Evolutionary conservation across 2,329 filamentous ascomycete genomes (phyloP), one percentile per base, ranked within the genome.

Genomic region (Pseudogymnoascus sp.): DNA sequence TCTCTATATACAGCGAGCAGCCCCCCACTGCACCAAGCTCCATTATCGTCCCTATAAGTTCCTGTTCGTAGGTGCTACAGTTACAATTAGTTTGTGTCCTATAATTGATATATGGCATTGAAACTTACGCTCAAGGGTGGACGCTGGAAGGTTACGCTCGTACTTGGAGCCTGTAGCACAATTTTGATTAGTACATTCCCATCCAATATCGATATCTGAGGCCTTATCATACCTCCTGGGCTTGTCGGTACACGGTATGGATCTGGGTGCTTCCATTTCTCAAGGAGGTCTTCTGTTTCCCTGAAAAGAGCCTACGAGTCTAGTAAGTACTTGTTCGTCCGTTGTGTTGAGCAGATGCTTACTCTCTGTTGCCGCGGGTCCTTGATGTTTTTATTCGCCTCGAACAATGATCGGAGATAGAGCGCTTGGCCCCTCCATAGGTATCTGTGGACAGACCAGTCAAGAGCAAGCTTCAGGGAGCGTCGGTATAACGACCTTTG

Each of bases 251-350:
- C 84, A 68, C 84, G 81, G 74, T 96, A 97, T 33, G 94, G 92
- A 74, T 99, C 94, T 3, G 94, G 94, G 72, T 99, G 94, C 78
- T 97, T 97, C 93, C 93, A 99, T 75, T 87, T 89, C 71, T 94
- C 85, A 65, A 99, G 79, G 63, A 97, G 74, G 68, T 88, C 88
- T 75, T 97, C 92, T 4, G 94, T 93, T 77, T 97, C 92, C 64
- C 86, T 84, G 67, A 97, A 82, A 63, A 99, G 76, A 58, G 85
- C 85, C 94, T 99, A 67, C 39, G 47, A 35, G 47, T 17, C 15
- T 21, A 10, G 47, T 54, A 54, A 54, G 47, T 54, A 33, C 29
- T 54, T n/a, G 47, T 5, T 39, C 36, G 29, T 40, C 59, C 29
- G 10, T 41, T 62, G 44, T 60, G 47, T 60, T 44, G 40, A 13